Evolutionary conservation across 2,329 filamentous ascomycete genomes (phyloP).

Genomic region (Exophiala lecanii-corni): DNA sequence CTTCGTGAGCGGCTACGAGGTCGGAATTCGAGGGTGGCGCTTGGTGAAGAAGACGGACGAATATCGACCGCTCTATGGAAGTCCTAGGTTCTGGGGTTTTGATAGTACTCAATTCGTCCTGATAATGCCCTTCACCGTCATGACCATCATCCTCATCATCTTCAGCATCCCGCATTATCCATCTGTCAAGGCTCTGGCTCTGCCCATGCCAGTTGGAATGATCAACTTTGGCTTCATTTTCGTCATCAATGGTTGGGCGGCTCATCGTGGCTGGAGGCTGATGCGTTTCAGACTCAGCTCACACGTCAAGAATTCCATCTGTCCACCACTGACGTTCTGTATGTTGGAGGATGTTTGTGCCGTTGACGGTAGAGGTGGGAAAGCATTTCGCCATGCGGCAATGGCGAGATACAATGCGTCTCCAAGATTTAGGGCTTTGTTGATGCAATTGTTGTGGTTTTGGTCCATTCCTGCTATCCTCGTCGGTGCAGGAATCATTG

Average conservation of each 20-base stretch:
- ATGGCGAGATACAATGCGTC: slow-evolving; percentile 51
- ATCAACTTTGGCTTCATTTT: slow-evolving; percentile 14
- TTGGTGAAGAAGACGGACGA: slow-evolving; percentile 15
- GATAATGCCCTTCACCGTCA: slow-evolving; percentile 15
- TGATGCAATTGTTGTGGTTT: slow-evolving; percentile 52
- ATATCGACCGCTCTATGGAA: slow-evolving; percentile 18
- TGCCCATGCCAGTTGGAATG: slow-evolving; percentile 27
- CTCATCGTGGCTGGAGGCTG: slow-evolving; percentile 14
- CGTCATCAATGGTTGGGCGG: slow-evolving; percentile 13
- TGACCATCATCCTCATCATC: slow-evolving; percentile 21
- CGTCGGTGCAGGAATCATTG: slow-evolving; percentile 42
- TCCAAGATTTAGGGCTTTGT: slow-evolving; percentile 49
- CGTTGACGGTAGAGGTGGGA: slow-evolving; percentile 59
- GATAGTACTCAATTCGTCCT: slow-evolving; percentile 20
- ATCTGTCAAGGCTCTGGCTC: slow-evolving; percentile 12
- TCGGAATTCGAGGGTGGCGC: slow-evolving; percentile 19
- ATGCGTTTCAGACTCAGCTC: slow-evolving; percentile 56
- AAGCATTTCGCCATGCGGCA: slow-evolving; percentile 47
- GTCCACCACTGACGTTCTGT: slow-evolving; percentile 58
- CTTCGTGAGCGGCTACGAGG: slow-evolving; percentile 21
- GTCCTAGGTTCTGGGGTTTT: slow-evolving; percentile 16
- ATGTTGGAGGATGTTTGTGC: slow-evolving; percentile 64
- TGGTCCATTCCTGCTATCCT: slow-evolving; percentile 49
- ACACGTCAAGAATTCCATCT: slow-evolving; percentile 53
- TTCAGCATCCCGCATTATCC: slow-evolving; percentile 21